Evolutionary conservation across 2,329 filamentous ascomycete species (phyloP).

Genomic region (Penicillium italicum): DNA sequence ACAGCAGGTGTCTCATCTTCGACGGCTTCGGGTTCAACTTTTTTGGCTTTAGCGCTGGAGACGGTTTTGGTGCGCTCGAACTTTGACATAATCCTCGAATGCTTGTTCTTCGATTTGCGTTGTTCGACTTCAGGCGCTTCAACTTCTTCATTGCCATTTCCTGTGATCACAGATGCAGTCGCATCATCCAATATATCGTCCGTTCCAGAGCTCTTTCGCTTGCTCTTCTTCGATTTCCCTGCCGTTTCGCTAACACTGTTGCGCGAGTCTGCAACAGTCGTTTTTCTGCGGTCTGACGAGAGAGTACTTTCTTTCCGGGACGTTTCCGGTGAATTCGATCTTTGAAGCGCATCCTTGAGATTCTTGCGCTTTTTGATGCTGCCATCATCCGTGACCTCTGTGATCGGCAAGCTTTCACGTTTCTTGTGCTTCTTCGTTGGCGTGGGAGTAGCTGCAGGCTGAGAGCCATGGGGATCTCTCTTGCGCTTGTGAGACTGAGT

Average conservation of each 20-base stretch:
- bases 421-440: conserved; percentile 41
- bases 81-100: conserved; percentile 38
- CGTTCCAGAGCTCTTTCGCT: conserved; percentile 31
- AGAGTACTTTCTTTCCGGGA: conserved; percentile 28
- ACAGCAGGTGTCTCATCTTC: conserved; percentile 17
- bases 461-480: conserved; percentile 29
- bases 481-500: conserved; percentile 35
- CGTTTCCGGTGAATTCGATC: conserved; percentile 34
- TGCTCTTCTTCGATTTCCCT: conserved; percentile 38
- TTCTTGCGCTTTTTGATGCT: conserved; percentile 25
- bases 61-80: conserved; percentile 37
- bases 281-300: conserved; percentile 27
- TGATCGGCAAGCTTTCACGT: conserved; percentile 18
- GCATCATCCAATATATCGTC: conserved; percentile 13
- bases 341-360: conserved; percentile 20
- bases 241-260: conserved; percentile 18
- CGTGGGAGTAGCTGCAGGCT: conserved; percentile 25
- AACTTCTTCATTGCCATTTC: conserved; percentile 4
- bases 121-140: conserved; percentile 23
- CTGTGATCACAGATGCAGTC: conserved; percentile 28
- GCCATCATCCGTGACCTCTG: conserved; percentile 30
- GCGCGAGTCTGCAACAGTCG: conserved; percentile 23
- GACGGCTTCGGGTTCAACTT: conserved; percentile 9
- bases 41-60: conserved; percentile 16
- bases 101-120: conserved; percentile 30